Evolutionary conservation across 2,329 filamentous ascomycete species (phyloP).

Genomic region (Mariannaea elegans): DNA sequence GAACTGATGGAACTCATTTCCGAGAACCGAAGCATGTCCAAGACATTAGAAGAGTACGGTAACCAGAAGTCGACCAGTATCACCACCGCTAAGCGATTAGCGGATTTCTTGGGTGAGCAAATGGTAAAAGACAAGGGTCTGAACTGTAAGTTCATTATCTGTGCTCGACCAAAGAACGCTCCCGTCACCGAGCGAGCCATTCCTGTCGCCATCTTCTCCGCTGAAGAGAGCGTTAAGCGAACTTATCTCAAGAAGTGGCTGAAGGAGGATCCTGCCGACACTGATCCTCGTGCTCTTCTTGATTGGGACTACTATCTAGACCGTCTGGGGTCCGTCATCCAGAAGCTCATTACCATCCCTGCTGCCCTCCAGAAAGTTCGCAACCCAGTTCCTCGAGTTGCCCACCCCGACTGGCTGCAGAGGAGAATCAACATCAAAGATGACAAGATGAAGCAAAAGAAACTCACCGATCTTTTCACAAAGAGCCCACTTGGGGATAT

Average conservation of each 20-base stretch:
- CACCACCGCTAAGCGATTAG: slow-evolving; percentile 92
- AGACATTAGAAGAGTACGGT: slow-evolving; percentile 96
- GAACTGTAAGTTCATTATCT: slow-evolving; percentile 99
- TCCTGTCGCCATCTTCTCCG: slow-evolving; percentile 96
- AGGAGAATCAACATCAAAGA: slow-evolving; percentile 94
- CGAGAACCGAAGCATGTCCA: slow-evolving; percentile 98
- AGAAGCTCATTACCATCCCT: slow-evolving; percentile 98
- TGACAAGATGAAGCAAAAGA: slow-evolving; percentile 97
- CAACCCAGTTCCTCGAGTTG: slow-evolving; percentile 92
- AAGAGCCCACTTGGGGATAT: slow-evolving; percentile 78
- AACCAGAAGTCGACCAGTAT: slow-evolving; percentile 98
- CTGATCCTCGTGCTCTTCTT: slow-evolving; percentile 87
- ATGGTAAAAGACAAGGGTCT: slow-evolving; percentile 99
- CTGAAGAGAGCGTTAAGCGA: slow-evolving; percentile 86
- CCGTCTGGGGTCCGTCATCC: slow-evolving; percentile 94
- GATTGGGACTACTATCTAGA: slow-evolving; percentile 99
- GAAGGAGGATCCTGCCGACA: slow-evolving; percentile 89
- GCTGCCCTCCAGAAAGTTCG: slow-evolving; percentile 93
- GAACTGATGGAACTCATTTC: slow-evolving; percentile 99
- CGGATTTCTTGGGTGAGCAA: slow-evolving; percentile 95
- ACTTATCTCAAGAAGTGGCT: slow-evolving; percentile 95
- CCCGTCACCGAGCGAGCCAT: slow-evolving; percentile 95
- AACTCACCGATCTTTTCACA: slow-evolving; percentile 86
- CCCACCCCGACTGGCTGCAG: slow-evolving; percentile 97
- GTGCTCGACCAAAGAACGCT: slow-evolving; percentile 82